phyloP scores from a whole-genome alignment of 2,329 filamentous ascomycete genomes.

The Leptosphaerulina australis region DNA sequence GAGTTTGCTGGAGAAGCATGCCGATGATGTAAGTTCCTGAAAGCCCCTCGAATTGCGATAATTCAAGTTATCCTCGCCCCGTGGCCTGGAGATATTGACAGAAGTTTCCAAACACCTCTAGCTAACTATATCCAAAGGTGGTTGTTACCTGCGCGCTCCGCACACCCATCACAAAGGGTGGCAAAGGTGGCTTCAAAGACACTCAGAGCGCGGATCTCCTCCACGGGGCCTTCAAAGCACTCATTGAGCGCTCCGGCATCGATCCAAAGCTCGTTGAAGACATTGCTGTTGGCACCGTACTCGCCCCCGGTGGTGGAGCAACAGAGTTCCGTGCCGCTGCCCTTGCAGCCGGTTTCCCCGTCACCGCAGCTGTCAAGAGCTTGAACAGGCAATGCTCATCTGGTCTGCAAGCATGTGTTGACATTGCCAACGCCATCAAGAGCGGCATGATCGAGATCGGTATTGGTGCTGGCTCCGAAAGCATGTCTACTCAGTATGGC shows the following conservation, averaged over 20 bases:
- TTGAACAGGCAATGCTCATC: slow-evolving; percentile 95
- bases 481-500: slow-evolving; percentile 92
- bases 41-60: background rate
- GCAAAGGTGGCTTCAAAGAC: slow-evolving; percentile 95
- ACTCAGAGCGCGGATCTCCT: slow-evolving; percentile 86
- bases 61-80: no score
- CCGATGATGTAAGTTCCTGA: slow-evolving; percentile 58
- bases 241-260: slow-evolving; percentile 85
- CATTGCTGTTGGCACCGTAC: slow-evolving; percentile 87
- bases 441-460: slow-evolving; percentile 94
- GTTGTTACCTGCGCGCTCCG: slow-evolving; percentile 93
- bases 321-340: slow-evolving; percentile 96
- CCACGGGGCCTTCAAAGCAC: slow-evolving; percentile 77
- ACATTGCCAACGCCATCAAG: slow-evolving; percentile 91
- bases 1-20: slow-evolving; percentile 58
- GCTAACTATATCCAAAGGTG: slow-evolving; percentile 53
- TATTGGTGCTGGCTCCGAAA: slow-evolving; percentile 93
- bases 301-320: slow-evolving; percentile 90
- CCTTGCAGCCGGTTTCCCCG: slow-evolving; percentile 88
- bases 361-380: slow-evolving; percentile 79
- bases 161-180: slow-evolving; percentile 89
- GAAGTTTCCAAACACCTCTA: background rate
- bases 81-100: background rate
- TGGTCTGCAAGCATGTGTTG: slow-evolving; percentile 88
- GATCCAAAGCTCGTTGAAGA: slow-evolving; percentile 89